These are phyloP conservation scores for Trichoderma brevicompactum DNA, from an alignment of 2,329 filamentous ascomycete genomes.

Conservation along the genomic window DNA sequence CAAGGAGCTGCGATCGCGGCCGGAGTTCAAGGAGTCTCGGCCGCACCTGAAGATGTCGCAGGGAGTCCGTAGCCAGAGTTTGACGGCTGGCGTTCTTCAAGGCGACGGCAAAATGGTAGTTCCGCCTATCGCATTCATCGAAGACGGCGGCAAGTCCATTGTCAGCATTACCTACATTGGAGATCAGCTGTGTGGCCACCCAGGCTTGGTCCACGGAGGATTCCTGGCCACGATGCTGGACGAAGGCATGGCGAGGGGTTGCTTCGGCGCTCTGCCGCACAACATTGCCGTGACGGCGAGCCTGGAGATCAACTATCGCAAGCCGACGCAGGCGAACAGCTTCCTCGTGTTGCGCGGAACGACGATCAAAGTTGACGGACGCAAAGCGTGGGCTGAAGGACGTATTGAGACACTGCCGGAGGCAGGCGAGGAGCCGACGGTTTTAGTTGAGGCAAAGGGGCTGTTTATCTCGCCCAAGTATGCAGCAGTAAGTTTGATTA, in stretches of 20 bases:
- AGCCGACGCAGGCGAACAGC: constrained; percentile 73
- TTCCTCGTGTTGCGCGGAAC: constrained; percentile 79
- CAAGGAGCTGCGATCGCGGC: constrained; percentile 66
- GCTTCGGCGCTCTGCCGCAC: constrained; percentile 85
- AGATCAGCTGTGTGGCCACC: constrained; percentile 81
- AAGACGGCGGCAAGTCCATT: constrained; percentile 69
- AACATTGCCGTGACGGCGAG: constrained; percentile 86
- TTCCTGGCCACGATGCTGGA: constrained; percentile 91
- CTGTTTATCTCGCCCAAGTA: constrained; percentile 88
- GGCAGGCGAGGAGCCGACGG: constrained; percentile 62
- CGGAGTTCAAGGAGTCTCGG: constrained; percentile 73
- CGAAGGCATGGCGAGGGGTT: constrained; percentile 85
- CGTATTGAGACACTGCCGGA: constrained; percentile 76
- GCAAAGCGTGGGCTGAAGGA: constrained; percentile 93
- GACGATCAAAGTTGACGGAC: constrained; percentile 84
- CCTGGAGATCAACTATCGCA: constrained; percentile 80
- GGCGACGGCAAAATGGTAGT: constrained; percentile 78
- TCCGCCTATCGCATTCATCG: constrained; percentile 77
- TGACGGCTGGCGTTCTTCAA: constrained; percentile 80
- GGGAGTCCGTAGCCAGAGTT: constrained; percentile 69
- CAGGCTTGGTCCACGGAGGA: constrained; percentile 88
- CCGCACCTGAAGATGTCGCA: constrained; percentile 86
- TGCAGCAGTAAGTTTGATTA: constrained; percentile 63
- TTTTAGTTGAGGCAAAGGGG: constrained; percentile 81
- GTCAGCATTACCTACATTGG: constrained; percentile 80